phyloP scores from a whole-genome alignment of 2,329 filamentous ascomycete genomes.

The Plectosphaerella sp. region DNA sequence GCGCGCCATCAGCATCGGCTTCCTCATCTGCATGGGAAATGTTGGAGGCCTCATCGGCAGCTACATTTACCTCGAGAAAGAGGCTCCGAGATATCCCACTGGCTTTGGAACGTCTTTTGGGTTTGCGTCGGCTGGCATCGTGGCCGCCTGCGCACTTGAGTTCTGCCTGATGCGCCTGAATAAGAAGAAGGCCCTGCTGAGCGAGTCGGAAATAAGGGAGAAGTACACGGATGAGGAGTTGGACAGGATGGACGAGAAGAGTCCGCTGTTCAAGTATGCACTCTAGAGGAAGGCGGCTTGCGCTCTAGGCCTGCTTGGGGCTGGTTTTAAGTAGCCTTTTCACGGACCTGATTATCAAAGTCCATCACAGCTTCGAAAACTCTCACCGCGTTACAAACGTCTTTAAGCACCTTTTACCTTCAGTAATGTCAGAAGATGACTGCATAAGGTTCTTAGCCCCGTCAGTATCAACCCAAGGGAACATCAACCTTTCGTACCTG shows the following conservation, averaged over 20 bases:
- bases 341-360: too few species aligned
- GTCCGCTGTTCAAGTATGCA: constrained; percentile 14
- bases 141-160: constrained; percentile 23
- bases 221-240: constrained; percentile 13
- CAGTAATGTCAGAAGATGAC: too few species aligned
- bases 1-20: constrained; percentile 30
- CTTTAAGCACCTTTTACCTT: too few species aligned
- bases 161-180: constrained; percentile 20
- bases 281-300: constrained; percentile 1
- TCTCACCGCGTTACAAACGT: too few species aligned
- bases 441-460: too few species aligned
- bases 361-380: too few species aligned
- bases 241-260: constrained; percentile 13
- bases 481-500: too few species aligned
- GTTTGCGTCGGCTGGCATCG: constrained; percentile 21
- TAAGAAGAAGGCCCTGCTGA: constrained; percentile 15
- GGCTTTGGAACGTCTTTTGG: constrained; percentile 26
- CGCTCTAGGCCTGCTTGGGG: too few species aligned
- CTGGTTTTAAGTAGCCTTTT: too few species aligned
- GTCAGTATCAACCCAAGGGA: too few species aligned
- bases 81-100: constrained; percentile 25
- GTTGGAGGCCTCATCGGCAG: constrained; percentile 34
- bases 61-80: constrained; percentile 30
- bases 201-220: constrained; percentile 17
- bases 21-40: constrained; percentile 32